Evolutionary conservation across 306 rosid genomes (phyloP), one percentile per base, ranked within the genome.

Genomic region (barrel medic (Medicago truncatula)): DNA sequence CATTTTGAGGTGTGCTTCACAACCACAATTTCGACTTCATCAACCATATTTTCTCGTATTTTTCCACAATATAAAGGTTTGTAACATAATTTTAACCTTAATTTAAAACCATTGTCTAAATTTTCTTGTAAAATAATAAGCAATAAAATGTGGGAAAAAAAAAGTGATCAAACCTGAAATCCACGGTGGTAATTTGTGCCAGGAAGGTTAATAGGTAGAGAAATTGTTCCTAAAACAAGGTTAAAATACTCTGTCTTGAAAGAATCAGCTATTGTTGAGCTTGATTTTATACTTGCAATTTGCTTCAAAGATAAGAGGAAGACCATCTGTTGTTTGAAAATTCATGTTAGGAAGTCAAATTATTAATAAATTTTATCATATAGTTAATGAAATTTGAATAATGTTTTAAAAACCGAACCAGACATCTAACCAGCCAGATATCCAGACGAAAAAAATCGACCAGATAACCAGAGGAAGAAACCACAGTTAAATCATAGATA

Each of bases 171-270:
- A 12, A 91, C 98, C 97, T 94, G 95, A 17, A 94, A 49, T 40
- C 96, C 99, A 2, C 84, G 85, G 17, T 85, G 83, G 76, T 95
- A 95, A 75, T 92, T 95, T 2, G 99, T 88, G 52, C 97, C 97
- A 0, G 99, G 99, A 83, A 95, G 88, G 44, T 92, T 88, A 80
- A 95, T 95, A 7, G 99, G 99, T 71, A 95, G 84, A 28, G 99
- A 95, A 25, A 95, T 54, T 4, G 99, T 95, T 18, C 99, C 99
- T 43, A 92, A 66, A 63, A 95, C 99, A 0, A 95, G 93, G 77
- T 92, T 90, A 53, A 90, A 95, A 80, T 90, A 95, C 89, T 92
- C 97, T 11, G 91, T 74, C 84, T 78, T 86, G 87, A 95, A 85
- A 36, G 86, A 76, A 21, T 75, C 64, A 18, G 84, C 74, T 25